phyloP scores from a whole-genome alignment of 2,329 filamentous ascomycete genomes.

The Diplodia intermedia region DNA sequence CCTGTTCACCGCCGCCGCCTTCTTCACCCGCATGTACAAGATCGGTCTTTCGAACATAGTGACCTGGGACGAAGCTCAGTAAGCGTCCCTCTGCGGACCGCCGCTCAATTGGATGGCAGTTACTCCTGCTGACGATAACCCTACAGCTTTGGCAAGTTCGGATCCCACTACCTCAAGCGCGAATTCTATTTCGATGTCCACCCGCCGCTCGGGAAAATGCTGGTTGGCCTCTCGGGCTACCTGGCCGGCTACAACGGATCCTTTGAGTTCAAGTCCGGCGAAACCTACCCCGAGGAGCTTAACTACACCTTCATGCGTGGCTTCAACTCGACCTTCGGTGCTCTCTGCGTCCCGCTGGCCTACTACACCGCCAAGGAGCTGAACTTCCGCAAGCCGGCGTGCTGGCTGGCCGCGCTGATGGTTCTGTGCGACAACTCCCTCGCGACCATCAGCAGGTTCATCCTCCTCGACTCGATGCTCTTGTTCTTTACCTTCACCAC shows the following conservation, averaged over 20 bases:
- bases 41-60: constrained; percentile 74
- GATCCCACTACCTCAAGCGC: constrained; percentile 97
- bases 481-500: constrained; percentile 99
- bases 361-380: constrained; percentile 95
- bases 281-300: constrained; percentile 89
- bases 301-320: constrained; percentile 99
- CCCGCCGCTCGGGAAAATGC: constrained; percentile 96
- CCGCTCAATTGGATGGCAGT: constrained; percentile 7
- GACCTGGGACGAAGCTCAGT: constrained; percentile 80
- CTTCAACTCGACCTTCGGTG: constrained; percentile 96
- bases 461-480: constrained; percentile 97
- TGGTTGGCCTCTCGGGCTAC: constrained; percentile 94
- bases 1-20: constrained; percentile 66
- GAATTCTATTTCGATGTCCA: constrained; percentile 99
- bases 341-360: constrained; percentile 87
- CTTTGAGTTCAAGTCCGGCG: constrained; percentile 99
- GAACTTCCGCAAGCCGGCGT: constrained; percentile 81
- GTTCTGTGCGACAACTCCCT: constrained; percentile 99
- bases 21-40: constrained; percentile 72
- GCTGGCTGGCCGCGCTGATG: constrained; percentile 96
- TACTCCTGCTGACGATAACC: constrained; percentile 38
- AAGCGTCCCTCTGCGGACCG: constrained; percentile 46
- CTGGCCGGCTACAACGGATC: constrained; percentile 98
- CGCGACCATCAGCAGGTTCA: constrained; percentile 97
- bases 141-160: constrained; percentile 89